Base-by-base conservation (phyloP, 345 rosid species). In the Dipteronia sinensis region DNA sequence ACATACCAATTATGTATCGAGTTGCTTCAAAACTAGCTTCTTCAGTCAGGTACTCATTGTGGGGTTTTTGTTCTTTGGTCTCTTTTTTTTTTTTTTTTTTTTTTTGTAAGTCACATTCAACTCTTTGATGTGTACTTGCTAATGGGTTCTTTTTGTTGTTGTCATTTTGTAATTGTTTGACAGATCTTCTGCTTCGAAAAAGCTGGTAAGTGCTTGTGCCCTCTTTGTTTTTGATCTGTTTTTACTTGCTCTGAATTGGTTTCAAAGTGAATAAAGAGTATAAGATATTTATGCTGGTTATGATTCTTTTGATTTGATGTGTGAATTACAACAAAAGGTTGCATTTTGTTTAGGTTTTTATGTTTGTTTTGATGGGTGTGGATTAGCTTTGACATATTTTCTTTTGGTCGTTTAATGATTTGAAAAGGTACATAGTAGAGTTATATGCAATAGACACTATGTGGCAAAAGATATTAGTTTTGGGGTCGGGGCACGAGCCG, bases 401-500 rank as follows among this genome's bases (percentile, higher is more conserved):
- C 11, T 6, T 44, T 72, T 76, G 73, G 59, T 75, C 81, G 66
- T 49, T 82, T 62, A 34, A 46, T 78, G 63, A 34, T 82, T 80
- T 61, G 62, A 62, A 17, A 80, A 92, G 95, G 86, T 91, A 42
- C 78, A 75, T 67, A 75, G 89, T 38, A 71, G 88, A 79, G 71
- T 93, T 55, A 70, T 90, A 31, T 81, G 88, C 79, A 84, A 77
- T 51, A 86, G 99, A 82, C 87, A 79, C 83, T 95, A 93, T 90
- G 93, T 82, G n/a, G 96, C 97, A 0, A 95, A 95, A 79, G 96
- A 92, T 69, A 88, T 95, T 83, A 88, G 42, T 85, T 89, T 92
- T 8, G 98, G 99, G 76, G 80, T 90, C n/a, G 97, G 89, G 2
- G 97, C 96, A 75, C 92, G 98, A 1, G 95, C 98, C 10, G 95